Evolutionary conservation across 164 flowering plant species (phyloP), one percentile per base, ranked within the genome.

Genomic region (Sedum album): DNA sequence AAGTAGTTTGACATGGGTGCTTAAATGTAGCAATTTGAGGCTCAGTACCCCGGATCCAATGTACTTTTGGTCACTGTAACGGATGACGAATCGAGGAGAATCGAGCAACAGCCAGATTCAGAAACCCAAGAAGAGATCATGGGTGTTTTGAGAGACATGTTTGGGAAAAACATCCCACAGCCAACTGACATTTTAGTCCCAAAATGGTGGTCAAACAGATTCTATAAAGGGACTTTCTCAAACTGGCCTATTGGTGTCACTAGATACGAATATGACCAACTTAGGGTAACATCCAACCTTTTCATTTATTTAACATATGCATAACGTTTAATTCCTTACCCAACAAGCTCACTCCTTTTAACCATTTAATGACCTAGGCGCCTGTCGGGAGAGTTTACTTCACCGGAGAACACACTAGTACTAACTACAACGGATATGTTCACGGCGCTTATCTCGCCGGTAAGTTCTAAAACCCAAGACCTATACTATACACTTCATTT

Each of bases 381-480:
- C 86, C 84, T 0, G 81, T 83, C 25, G 84, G 84, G 20, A 74
- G 77, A 44, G 65, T 83, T 25, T 79, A 79, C 42, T 81, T 83
- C 68, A 78, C 83, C 0, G 86, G 86, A 0, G 86, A 81, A 71
- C 84, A 80, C 63, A 80, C 83, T 0, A 67, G 70, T 11, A 62
- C 51, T 25, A 44, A 48, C 5, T 74, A 62, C 53, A 67, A 62
- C 18, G 77, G 73, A 26, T 74, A 74, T 33, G 77, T 68, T 10
- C 66, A 71, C 38, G 73, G 71, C 9, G 77, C 71, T 30, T 71
- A 74, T 60, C 70, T 74, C 18, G 66, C 73, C 30, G 76, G 76
- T 73, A 55, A 39, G 65, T 68, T 38, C 5, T 11, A 14, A 28
- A 51, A 28, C 0, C 62, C 6, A 18, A 57, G n/a, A n/a, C n/a